Evolutionary conservation across 768 basidiomycete species (phyloP).

Genomic region (Chalciporus sphaerocephalus): DNA sequence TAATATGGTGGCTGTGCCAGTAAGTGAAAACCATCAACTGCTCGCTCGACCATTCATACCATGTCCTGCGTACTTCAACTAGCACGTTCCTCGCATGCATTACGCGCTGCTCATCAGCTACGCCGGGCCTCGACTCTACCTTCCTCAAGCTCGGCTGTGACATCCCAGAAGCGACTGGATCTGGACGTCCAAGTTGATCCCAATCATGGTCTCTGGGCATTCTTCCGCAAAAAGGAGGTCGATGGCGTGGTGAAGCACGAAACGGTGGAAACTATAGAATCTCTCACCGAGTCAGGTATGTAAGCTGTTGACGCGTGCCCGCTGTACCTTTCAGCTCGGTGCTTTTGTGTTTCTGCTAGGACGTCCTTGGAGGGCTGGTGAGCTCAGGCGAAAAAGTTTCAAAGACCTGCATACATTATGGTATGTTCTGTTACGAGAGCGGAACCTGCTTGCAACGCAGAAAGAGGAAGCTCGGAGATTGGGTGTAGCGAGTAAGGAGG

Average conservation of each 20-base stretch:
- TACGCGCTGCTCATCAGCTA: slow-evolving; percentile 9
- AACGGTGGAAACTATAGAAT: slow-evolving; percentile 35
- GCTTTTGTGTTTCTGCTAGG: slow-evolving; percentile 45
- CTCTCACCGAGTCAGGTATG: slow-evolving; percentile 37
- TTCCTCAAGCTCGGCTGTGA: slow-evolving; percentile 5
- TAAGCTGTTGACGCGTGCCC: not conserved
- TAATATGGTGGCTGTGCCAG: slow-evolving; percentile 20
- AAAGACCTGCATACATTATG: slow-evolving; percentile 91
- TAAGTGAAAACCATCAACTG: not conserved
- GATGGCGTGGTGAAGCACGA: slow-evolving; percentile 55
- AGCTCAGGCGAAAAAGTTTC: slow-evolving; percentile 88
- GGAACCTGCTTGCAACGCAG: slow-evolving; percentile 88
- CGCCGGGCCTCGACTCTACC: slow-evolving; percentile 25
- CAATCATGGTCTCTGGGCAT: slow-evolving; percentile 73
- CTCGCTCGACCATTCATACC: not conserved
- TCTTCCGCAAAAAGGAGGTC: slow-evolving; percentile 60
- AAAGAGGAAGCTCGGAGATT: slow-evolving; percentile 69
- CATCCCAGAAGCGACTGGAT: slow-evolving; percentile 39
- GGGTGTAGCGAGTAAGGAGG: slow-evolving; percentile 36
- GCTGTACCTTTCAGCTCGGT: slow-evolving; percentile 2
- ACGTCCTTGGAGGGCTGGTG: slow-evolving; percentile 80
- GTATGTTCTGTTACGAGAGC: slow-evolving; percentile 86
- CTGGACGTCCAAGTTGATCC: slow-evolving; percentile 43
- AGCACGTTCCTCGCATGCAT: slow-evolving; percentile 16
- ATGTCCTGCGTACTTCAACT: slow-evolving; percentile 24